Evolutionary conservation across 2,329 filamentous ascomycete species (phyloP), one percentile per base, ranked within the genome.

Genomic region (Tolypocladium nubicola): DNA sequence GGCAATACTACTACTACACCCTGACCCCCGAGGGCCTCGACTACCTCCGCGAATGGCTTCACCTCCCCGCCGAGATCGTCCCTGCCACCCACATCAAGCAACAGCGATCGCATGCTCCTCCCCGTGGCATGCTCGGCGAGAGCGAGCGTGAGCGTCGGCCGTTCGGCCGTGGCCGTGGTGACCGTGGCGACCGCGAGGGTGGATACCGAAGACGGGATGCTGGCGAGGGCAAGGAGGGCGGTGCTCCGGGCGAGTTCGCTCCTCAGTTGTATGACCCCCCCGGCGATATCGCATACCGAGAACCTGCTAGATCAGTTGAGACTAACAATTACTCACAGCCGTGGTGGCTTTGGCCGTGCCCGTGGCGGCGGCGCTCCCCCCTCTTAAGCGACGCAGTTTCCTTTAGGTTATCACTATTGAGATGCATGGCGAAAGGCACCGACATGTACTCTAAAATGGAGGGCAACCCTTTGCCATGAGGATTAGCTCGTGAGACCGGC

Each of bases 1-100:
- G 91, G 91, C 91, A 96, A 82, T 96, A 92, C 86, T 96, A 97
- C 88, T 99, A 99, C 89, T 99, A 99, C 88, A 97, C 94, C 79
- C 88, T 99, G 79, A 97, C 93, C 77, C 90, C 92, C 74, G 92
- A 97, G 85, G 94, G 94, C 81, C 93, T 99, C 77, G 93, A 97
- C 84, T 99, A 99, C 86, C 92, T 99, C 78, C 93, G 94, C 76
- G 94, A 99, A 85, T 99, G 94, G 94, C 92, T 99, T 71, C 94
- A 99, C 82, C 89, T 99, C 71, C 94, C 94, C 73, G 92, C 94
- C 76, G 94, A 99, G 87, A 97, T 99, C 75, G 94, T 99, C 68
- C 94, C 94, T 70, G 91, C 95, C 73, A 99, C 94, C 73, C 94
- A 99, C 88, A 97, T 99, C 83, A 99, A 99, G 90, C 92, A 97